Evolutionary conservation across 495 filamentous ascomycete species (phyloP).

Genomic region (Pyrenula aspistea): DNA sequence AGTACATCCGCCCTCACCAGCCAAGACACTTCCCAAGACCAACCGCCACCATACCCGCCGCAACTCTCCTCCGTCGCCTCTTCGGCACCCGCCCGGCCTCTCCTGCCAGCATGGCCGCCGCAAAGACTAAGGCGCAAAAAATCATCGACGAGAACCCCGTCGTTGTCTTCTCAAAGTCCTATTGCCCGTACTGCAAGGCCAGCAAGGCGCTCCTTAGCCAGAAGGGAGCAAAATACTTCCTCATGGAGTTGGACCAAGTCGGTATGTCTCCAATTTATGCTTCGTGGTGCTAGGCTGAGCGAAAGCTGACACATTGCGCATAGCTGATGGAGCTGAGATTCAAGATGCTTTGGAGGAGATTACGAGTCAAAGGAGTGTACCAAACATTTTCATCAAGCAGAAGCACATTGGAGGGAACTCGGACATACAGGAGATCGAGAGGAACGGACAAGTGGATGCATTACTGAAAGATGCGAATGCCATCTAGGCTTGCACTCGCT

Average conservation of each 20-base stretch:
- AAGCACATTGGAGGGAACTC: conserved; percentile 96
- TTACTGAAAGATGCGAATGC: conserved; percentile 59
- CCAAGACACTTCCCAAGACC: no score
- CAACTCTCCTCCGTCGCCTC: conserved; percentile 52
- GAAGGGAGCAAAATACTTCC: conserved; percentile 57
- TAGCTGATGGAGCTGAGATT: conserved; percentile 70
- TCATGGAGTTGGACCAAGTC: conserved; percentile 76
- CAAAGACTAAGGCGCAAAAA: conserved; percentile 70
- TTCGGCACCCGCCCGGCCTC: conserved; percentile 41
- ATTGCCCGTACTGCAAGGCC: conserved; percentile 87
- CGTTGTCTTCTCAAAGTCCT: conserved; percentile 91
- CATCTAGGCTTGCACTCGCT: no score
- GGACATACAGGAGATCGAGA: conserved; percentile 67
- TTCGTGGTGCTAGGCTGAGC: not conserved
- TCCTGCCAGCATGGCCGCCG: conserved; percentile 65
- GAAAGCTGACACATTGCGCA: conserved; percentile 1
- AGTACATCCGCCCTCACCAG: no score
- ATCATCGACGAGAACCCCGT: conserved; percentile 91
- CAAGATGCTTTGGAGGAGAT: conserved; percentile 75
- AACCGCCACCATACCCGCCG: conserved; percentile 38
- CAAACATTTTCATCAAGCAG: conserved; percentile 86
- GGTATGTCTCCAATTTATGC: conserved; percentile 31
- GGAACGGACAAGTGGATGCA: conserved; percentile 38
- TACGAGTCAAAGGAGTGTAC: conserved; percentile 73
- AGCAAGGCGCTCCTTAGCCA: conserved; percentile 62